These are phyloP conservation scores for Magnolia officinalis DNA, from an alignment of 164 flowering plant species.

Conservation along the genomic window DNA sequence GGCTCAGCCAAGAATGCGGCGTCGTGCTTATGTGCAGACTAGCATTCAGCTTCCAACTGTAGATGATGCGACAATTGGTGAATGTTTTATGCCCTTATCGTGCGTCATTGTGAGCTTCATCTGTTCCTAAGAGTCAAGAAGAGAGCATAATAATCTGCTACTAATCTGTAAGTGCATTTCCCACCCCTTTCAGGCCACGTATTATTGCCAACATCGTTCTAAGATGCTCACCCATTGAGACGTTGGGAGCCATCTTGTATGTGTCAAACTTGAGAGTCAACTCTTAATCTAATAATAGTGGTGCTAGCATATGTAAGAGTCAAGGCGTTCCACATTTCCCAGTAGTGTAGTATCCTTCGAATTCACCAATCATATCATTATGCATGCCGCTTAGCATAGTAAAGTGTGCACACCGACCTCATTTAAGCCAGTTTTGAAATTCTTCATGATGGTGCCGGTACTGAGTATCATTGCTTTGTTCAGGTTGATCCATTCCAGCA, in stretches of 20 bases:
- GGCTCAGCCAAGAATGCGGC: too few relatives aligned
- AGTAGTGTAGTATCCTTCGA: neutral
- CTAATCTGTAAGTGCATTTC: slow-evolving; percentile 2
- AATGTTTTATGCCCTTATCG: slow-evolving; percentile 9
- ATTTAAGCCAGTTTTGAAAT: neutral
- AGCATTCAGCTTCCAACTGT: too few relatives aligned
- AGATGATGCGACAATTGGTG: too few relatives aligned
- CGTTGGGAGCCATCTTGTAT: neutral
- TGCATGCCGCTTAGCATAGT: slow-evolving; percentile 3
- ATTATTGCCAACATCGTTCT: slow-evolving; percentile 6
- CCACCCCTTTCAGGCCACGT: neutral
- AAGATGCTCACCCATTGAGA: slow-evolving; percentile 2
- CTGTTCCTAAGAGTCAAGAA: too few relatives aligned
- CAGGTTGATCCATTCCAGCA: neutral
- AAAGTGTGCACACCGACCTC: neutral
- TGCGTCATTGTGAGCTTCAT: neutral
- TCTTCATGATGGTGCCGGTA: neutral
- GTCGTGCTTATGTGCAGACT: neutral
- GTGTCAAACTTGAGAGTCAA: neutral
- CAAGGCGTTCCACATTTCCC: slow-evolving; percentile 2
- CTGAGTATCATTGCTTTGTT: neutral
- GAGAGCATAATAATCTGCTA: slow-evolving; percentile 3
- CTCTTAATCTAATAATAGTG: neutral
- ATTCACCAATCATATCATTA: slow-evolving; percentile 1
- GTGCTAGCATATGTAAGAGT: neutral